These are phyloP conservation scores for Pilasporangium apinafurcum DNA, from an alignment of 352 stramenopile genomes.

Conservation along the genomic window DNA sequence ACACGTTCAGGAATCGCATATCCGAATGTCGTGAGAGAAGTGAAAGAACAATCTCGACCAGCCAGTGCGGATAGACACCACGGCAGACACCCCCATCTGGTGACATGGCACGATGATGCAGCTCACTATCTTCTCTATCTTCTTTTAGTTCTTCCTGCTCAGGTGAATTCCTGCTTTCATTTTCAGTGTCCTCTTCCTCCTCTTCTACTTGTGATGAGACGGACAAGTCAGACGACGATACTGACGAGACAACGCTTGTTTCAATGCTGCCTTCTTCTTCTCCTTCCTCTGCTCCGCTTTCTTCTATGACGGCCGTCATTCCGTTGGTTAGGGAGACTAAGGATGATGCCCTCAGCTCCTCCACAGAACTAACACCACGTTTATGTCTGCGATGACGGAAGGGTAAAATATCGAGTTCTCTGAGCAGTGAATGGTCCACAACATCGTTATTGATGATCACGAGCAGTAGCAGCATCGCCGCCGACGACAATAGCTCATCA, in stretches of 20 bases:
- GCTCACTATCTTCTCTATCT: background rate
- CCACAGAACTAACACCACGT: background rate
- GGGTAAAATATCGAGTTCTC: constrained; percentile 53
- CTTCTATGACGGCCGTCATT: constrained; percentile 4
- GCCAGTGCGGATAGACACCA: constrained; percentile 34
- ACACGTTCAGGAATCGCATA: constrained; percentile 42
- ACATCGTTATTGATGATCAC: constrained; percentile 58
- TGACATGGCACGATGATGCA: too few relatives aligned
- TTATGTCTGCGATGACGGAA: constrained; percentile 31
- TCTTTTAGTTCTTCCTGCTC: background rate
- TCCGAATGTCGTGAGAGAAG: constrained; percentile 43
- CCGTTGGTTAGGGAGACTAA: too few relatives aligned
- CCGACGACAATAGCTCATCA: constrained; percentile 58
- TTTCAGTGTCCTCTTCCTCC: background rate
- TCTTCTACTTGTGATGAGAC: constrained; percentile 6
- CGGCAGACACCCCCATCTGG: too few relatives aligned
- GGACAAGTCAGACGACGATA: constrained; percentile 12
- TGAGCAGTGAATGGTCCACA: constrained; percentile 55
- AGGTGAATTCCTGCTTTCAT: background rate
- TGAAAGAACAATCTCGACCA: constrained; percentile 37
- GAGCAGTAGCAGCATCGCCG: constrained; percentile 50
- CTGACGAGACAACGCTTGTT: constrained; percentile 13
- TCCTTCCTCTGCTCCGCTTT: constrained; percentile 1
- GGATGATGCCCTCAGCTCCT: too few relatives aligned
- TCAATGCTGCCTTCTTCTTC: constrained; percentile 2